A percentile compares a stretch with the other conserved stretches of the same genome.
These are phyloP conservation scores for Neoarthrinium moseri DNA, from an alignment of 2,329 filamentous ascomycete species.

Conservation along the genomic window DNA sequence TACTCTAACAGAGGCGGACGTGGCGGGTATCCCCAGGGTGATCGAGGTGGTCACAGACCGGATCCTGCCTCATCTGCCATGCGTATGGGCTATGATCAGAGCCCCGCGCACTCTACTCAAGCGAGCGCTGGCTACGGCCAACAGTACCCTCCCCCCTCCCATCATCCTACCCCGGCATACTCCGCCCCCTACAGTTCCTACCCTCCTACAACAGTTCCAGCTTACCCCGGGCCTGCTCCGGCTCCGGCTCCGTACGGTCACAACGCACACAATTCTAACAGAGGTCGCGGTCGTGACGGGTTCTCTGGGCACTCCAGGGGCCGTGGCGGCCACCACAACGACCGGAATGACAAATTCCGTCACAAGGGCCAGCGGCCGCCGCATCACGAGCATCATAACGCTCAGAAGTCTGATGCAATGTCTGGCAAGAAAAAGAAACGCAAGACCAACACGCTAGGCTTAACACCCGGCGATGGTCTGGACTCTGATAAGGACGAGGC, in stretches of 20 bases:
- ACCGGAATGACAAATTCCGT: constrained; percentile 39
- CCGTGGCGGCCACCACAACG: constrained; percentile 37
- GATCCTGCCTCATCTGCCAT: constrained; percentile 17
- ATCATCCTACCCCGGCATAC: constrained; percentile 34
- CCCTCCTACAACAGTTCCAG: constrained; percentile 36
- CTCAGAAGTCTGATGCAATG: constrained; percentile 53
- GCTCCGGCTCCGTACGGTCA: constrained; percentile 17
- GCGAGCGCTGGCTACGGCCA: constrained; percentile 35
- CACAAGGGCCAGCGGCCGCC: constrained; percentile 30
- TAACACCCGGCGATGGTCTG: constrained; percentile 65
- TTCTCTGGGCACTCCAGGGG: constrained; percentile 27
- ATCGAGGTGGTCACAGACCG: constrained; percentile 38
- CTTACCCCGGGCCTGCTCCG: constrained; percentile 23
- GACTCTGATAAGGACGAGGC: constrained; percentile 66
- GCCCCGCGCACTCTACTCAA: constrained; percentile 25
- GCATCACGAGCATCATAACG: constrained; percentile 32
- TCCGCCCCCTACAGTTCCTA: constrained; percentile 34
- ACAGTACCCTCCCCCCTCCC: constrained; percentile 38
- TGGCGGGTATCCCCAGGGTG: constrained; percentile 39
- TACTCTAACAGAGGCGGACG: constrained; percentile 36
- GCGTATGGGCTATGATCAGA: constrained; percentile 30
- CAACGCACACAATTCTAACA: constrained; percentile 32
- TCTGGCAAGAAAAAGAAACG: constrained; percentile 67
- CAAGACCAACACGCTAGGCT: constrained; percentile 68
- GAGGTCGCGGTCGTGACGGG: constrained; percentile 41